Evolutionary conservation across 495 filamentous ascomycete species (phyloP), one percentile per base, ranked within the genome.

Genomic region (Podospora comata): DNA sequence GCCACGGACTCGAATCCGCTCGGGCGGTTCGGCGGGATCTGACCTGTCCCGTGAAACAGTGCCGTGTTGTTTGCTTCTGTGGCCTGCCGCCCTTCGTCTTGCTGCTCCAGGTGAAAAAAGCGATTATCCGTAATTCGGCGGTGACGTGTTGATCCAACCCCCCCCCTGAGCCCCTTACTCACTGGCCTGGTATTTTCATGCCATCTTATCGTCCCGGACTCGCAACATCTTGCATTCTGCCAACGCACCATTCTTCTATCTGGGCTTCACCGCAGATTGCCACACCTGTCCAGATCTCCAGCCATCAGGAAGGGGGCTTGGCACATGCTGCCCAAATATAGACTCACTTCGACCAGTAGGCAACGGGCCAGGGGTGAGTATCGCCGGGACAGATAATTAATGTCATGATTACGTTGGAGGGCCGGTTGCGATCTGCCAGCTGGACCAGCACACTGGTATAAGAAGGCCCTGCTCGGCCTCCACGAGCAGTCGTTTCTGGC

Each of bases 11-110:
- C 39, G 55, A 26, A 58, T 19, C 55, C 55, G 1, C 55, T 58
- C 23, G 55, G 55, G 23, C 55, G 55, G 55, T 58, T 58, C 55
- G 55, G 55, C 66, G 20, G 58, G 86, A 48, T 48, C 15, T 48
- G 39, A 48, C 39, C 39, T 48, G 39, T 48, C 39, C 13, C 13
- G 39, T 48, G 39, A 48, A 48, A 48, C 39, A 48, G 15, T 48
- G 9, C 39, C 39, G 9, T 48, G 39, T 48, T 48, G 39, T 48
- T 48, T 48, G 39, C 39, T 48, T 48, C 39, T 48, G 39, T 48
- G 39, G 39, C 39, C 39, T 48, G 39, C 39, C 39, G 39, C 39
- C 39, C 39, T 48, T 48, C 9, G 13, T 48, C 9, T 48, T 48
- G 39, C 39, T 48, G 39, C 6, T 16, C 39, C 2, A 48, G 39